Conservation (phyloP, 108 stramenopile genomes). For the Cyclotella cryptica region DNA sequence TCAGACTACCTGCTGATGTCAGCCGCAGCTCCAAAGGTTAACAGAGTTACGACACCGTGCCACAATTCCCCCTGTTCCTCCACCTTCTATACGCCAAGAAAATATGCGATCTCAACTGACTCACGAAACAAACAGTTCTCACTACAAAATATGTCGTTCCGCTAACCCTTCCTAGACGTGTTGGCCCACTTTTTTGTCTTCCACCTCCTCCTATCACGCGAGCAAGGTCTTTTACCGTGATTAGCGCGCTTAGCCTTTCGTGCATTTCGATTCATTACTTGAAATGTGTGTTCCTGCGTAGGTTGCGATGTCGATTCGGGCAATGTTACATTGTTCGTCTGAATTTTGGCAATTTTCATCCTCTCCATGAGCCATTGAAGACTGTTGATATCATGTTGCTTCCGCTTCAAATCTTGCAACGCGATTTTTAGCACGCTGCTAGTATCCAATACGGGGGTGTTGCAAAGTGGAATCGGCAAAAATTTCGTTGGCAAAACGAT, state of each 20-base stretch:
- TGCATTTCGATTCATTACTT: conserved; percentile 76
- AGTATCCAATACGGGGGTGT: not conserved
- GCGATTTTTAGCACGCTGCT: conserved; percentile 22
- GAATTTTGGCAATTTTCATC: conserved; percentile 35
- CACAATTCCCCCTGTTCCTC: too few relatives aligned
- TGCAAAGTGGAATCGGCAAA: conserved; percentile 3
- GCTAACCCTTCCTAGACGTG: conserved; percentile 45
- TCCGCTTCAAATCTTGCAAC: conserved; percentile 26
- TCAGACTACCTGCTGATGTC: not conserved
- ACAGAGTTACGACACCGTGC: too few relatives aligned
- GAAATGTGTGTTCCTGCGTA: conserved; percentile 34
- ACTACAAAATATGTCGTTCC: not conserved
- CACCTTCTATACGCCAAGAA: too few relatives aligned
- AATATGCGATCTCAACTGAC: too few relatives aligned
- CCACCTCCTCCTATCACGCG: conserved; percentile 59
- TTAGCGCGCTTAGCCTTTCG: conserved; percentile 72
- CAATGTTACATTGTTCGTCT: not conserved
- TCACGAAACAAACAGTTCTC: not conserved
- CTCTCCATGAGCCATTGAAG: conserved; percentile 47
- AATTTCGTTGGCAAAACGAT: conserved; percentile 19
- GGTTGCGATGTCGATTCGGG: not conserved
- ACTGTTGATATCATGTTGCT: conserved; percentile 33
- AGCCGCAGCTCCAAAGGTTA: too few relatives aligned
- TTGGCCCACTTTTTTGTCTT: conserved; percentile 56
- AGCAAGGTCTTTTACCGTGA: conserved; percentile 75